Conservation (phyloP, 805 yeast species). For the Saccharomycopsis sp. region DNA sequence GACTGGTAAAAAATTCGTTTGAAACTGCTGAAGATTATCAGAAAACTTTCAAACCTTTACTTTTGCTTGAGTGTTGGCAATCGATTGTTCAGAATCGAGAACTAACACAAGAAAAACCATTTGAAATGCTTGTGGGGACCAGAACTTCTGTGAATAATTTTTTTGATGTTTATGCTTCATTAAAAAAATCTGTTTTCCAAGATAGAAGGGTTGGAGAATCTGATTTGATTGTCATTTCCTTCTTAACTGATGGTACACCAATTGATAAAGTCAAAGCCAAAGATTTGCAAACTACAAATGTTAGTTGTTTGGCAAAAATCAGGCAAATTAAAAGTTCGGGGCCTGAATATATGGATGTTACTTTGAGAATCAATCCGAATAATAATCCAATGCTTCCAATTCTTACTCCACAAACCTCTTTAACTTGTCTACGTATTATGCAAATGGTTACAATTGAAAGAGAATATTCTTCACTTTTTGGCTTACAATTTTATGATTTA, state of each 20-base stretch:
- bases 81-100: slow-evolving; percentile 65
- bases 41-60: slow-evolving; percentile 62
- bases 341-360: slow-evolving; percentile 62
- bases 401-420: slow-evolving; percentile 50
- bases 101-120: slow-evolving; percentile 44
- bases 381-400: slow-evolving; percentile 39
- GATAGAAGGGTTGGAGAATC: slow-evolving; percentile 58
- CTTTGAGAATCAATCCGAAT: slow-evolving; percentile 53
- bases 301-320: slow-evolving; percentile 74
- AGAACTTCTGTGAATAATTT: slow-evolving; percentile 78
- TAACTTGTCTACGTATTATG: slow-evolving; percentile 66
- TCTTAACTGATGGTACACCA: slow-evolving; percentile 23
- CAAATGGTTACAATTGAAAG: slow-evolving; percentile 90
- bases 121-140: slow-evolving; percentile 62
- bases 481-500: slow-evolving; percentile 73
- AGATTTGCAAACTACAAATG: slow-evolving; percentile 25
- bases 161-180: slow-evolving; percentile 74
- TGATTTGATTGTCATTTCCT: slow-evolving; percentile 61
- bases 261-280: slow-evolving; percentile 23
- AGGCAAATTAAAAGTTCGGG: slow-evolving; percentile 57
- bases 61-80: slow-evolving; percentile 91
- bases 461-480: slow-evolving; percentile 77
- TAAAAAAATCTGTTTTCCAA: slow-evolving; percentile 39
- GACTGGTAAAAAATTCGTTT: slow-evolving; percentile 46
- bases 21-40: slow-evolving; percentile 53